Base-by-base conservation (phyloP, 192 early-diverging fungal species). In the Radiomyces spectabilis region DNA sequence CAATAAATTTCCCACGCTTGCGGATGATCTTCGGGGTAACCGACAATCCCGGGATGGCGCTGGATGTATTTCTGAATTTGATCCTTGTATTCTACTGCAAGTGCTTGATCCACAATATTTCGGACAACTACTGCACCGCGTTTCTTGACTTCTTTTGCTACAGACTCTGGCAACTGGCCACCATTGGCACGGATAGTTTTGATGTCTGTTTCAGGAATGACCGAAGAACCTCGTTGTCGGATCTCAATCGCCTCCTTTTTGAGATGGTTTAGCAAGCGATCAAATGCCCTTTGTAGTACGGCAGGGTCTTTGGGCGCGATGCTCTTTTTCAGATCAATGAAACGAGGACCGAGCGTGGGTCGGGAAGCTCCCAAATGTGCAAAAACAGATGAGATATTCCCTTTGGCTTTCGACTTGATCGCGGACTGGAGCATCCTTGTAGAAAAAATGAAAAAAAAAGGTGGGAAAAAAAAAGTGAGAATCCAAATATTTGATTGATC, bases 1-100 rank as follows among this genome's bases (percentile, higher is more conserved):
- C 65, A 66, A 46, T 66, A 66, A 0, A 66, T 22, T 25, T 66
- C 65, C 51, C 52, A 66, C 5, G 54, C 43, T 32, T 53, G 51
- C 5, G 65, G 65, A 32, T 66, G 32, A 0, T 21, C n/a, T 13
- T 59, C 51, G 7, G 52, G 35, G 18, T 32, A 40, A 2, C 42
- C 43, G 24, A 8, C 46, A 6, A 37, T 19, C 4, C 34, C 51
- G 1, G 21, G 29, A 39, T 66, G 30, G 12, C 33, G 48, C 7
- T 51, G 19, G 37, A 66, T 53, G 19, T 66, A 60, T 1, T 54
- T 25, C 4, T 46, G 29, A 6, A 59, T 53, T 16, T 66, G 37
- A 22, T 41, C 27, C 52, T 66, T 66, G 43, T 59, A 66, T 8
- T 24, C 43, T 4, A 49, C 27, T 0, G 65, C 65, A 18, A 52